Evolutionary conservation across 768 basidiomycete species (phyloP).

Genomic region (Hygrocybe punicea): DNA sequence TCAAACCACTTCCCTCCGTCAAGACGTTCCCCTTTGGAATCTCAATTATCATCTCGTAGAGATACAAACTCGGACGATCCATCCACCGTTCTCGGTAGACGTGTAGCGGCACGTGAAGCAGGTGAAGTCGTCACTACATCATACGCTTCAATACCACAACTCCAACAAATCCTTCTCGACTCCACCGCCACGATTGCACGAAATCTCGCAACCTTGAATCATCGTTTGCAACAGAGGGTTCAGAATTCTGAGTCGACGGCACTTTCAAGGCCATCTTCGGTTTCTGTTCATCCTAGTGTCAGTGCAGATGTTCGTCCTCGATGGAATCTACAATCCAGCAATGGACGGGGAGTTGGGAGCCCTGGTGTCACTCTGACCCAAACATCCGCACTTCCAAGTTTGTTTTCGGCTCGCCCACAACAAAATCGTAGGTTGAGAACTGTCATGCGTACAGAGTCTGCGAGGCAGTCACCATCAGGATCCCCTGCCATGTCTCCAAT

Average conservation of each 20-base stretch:
- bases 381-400: not conserved
- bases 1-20: slow-evolving; percentile 14
- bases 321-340: slow-evolving; percentile 5
- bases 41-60: slow-evolving; percentile 23
- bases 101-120: slow-evolving; percentile 32
- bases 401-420: not conserved
- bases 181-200: slow-evolving; percentile 5
- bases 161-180: slow-evolving; percentile 14
- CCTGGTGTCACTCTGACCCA: not conserved
- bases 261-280: not conserved
- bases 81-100: slow-evolving; percentile 38
- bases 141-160: slow-evolving; percentile 2
- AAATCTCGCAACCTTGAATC: slow-evolving; percentile 3
- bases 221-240: not conserved
- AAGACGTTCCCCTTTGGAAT: slow-evolving; percentile 27
- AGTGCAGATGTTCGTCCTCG: slow-evolving; percentile 4
- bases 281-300: not conserved
- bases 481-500: slow-evolving; percentile 21
- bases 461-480: slow-evolving; percentile 15
- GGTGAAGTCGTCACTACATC: not conserved
- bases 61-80: slow-evolving; percentile 32
- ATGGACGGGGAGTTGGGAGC: not conserved
- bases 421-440: slow-evolving; percentile 10
- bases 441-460: slow-evolving; percentile 13
- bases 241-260: slow-evolving; percentile 3